These are phyloP conservation scores for Eutrema heterophyllum DNA, from an alignment of 345 rosid genomes.

Conservation along the genomic window DNA sequence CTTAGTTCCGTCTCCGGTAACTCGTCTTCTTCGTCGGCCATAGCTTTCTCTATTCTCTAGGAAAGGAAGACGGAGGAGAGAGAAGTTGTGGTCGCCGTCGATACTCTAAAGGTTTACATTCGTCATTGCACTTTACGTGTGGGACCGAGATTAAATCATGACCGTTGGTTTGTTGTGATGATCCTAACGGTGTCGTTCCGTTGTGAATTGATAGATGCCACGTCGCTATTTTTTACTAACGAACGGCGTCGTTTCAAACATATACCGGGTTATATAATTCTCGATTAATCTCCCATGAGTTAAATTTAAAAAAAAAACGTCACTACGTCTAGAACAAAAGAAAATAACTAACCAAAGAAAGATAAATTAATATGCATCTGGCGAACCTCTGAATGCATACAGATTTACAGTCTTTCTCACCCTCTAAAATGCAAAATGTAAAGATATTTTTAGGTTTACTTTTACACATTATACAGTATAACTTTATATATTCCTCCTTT, in stretches of 20 bases:
- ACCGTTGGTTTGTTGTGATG: slow-evolving; percentile 17
- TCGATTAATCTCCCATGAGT: too few relatives aligned
- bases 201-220: not conserved
- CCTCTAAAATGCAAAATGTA: too few relatives aligned
- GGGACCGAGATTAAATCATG: not conserved
- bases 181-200: not conserved
- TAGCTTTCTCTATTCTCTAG: slow-evolving; percentile 13
- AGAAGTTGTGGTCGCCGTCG: slow-evolving; percentile 19
- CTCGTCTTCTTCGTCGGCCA: slow-evolving; percentile 58
- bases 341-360: too few relatives aligned
- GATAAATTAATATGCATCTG: too few relatives aligned
- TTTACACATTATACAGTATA: too few relatives aligned
- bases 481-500: not conserved
- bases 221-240: not conserved
- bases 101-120: slow-evolving; percentile 27
- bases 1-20: slow-evolving; percentile 48
- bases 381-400: too few relatives aligned
- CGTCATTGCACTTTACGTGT: not conserved
- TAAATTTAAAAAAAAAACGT: too few relatives aligned
- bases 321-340: too few relatives aligned
- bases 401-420: too few relatives aligned
- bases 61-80: slow-evolving; percentile 4
- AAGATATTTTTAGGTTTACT: too few relatives aligned
- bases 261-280: too few relatives aligned
- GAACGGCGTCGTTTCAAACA: not conserved